These are phyloP conservation scores for Nigrograna mackinnonii DNA, from an alignment of 2,329 filamentous ascomycete species.

Conservation along the genomic window DNA sequence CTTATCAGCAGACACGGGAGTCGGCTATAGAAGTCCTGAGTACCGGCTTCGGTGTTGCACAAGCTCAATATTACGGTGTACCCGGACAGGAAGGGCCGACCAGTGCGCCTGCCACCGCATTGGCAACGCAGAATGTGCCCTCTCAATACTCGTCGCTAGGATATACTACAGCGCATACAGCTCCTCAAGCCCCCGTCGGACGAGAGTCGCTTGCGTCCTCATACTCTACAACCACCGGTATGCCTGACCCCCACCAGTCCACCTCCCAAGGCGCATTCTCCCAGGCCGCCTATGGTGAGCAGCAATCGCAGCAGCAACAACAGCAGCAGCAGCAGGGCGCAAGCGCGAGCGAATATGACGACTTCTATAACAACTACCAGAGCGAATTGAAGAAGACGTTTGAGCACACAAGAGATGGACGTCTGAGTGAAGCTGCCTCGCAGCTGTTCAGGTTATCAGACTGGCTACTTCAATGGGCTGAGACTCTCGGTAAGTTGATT, in stretches of 20 bases:
- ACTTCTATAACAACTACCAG: slow-evolving; percentile 69
- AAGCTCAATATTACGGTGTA: slow-evolving; percentile 70
- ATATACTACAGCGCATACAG: slow-evolving; percentile 64
- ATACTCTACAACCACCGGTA: slow-evolving; percentile 54
- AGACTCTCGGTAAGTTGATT: slow-evolving; percentile 63
- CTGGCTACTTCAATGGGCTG: slow-evolving; percentile 68
- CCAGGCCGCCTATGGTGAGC: slow-evolving; percentile 25
- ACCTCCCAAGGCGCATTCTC: slow-evolving; percentile 43
- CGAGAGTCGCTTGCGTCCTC: slow-evolving; percentile 54
- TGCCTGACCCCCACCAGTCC: slow-evolving; percentile 54
- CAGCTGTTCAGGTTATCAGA: slow-evolving; percentile 66
- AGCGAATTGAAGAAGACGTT: slow-evolving; percentile 66
- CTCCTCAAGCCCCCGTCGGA: slow-evolving; percentile 62
- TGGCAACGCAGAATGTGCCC: slow-evolving; percentile 66
- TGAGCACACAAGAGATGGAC: slow-evolving; percentile 67
- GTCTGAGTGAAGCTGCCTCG: slow-evolving; percentile 61
- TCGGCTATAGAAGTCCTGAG: slow-evolving; percentile 77
- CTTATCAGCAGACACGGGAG: slow-evolving; percentile 70
- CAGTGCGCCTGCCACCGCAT: slow-evolving; percentile 62
- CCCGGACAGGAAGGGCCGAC: slow-evolving; percentile 62
- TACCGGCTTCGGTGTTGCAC: slow-evolving; percentile 68
- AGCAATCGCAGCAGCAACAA: slow-evolving; percentile 17
- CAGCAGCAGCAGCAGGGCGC: slow-evolving; percentile 6
- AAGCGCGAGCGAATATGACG: slow-evolving; percentile 60
- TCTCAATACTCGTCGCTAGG: slow-evolving; percentile 61